Evolutionary conservation across 108 stramenopile genomes (phyloP).

Genomic region (Parmales sp.): DNA sequence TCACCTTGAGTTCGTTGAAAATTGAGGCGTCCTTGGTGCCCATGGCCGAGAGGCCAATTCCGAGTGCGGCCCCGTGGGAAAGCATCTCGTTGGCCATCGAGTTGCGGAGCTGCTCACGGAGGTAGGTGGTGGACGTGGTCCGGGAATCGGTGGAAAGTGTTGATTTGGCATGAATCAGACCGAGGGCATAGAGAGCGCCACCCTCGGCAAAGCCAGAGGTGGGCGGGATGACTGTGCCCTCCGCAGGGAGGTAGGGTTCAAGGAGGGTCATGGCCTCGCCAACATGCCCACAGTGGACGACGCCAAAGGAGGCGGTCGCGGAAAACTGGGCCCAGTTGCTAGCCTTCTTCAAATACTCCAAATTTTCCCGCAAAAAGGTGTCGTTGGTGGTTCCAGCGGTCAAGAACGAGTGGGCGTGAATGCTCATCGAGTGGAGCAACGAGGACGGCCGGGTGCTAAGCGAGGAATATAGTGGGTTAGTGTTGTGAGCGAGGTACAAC

Average conservation of each 20-base stretch:
- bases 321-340: slow-evolving; percentile 99
- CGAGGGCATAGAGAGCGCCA: slow-evolving; percentile 82
- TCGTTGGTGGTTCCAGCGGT: slow-evolving; percentile 93
- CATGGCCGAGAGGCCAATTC: slow-evolving; percentile 92
- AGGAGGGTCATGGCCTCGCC: slow-evolving; percentile 89
- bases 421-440: slow-evolving; percentile 72
- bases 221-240: slow-evolving; percentile 26
- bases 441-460: slow-evolving; percentile 16
- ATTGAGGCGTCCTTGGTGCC: slow-evolving; percentile 70
- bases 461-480: slow-evolving; percentile 21
- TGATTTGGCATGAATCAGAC: slow-evolving; percentile 86
- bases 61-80: slow-evolving; percentile 95
- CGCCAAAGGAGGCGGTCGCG: slow-evolving; percentile 90
- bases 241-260: slow-evolving; percentile 91
- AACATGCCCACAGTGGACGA: slow-evolving; percentile 92
- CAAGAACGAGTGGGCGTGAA: slow-evolving; percentile 83
- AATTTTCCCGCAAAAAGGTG: slow-evolving; percentile 86
- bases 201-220: slow-evolving; percentile 24
- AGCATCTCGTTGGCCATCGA: slow-evolving; percentile 86
- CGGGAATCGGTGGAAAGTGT: slow-evolving; percentile 17
- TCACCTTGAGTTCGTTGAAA: slow-evolving; percentile 83
- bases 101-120: slow-evolving; percentile 61
- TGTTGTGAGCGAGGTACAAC: slow-evolving; percentile 13
- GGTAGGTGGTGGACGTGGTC: slow-evolving; percentile 56
- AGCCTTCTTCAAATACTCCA: slow-evolving; percentile 98